Base-by-base conservation (phyloP, 2,329 filamentous ascomycete species). In the Elsinoe necatrix region DNA sequence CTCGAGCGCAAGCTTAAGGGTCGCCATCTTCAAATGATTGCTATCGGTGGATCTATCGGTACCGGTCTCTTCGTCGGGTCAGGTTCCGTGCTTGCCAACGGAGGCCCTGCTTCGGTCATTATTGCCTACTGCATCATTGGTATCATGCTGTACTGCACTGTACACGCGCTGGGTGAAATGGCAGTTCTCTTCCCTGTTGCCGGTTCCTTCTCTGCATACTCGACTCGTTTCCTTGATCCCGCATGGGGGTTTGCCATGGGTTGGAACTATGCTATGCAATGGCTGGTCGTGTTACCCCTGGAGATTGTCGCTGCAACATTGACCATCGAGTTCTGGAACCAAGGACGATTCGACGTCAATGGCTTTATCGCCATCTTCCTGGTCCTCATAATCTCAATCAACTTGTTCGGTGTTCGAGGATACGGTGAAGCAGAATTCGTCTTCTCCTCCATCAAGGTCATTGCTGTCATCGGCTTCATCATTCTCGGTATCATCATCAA, bases 21-120 rank as follows among this genome's bases (percentile, higher is more conserved):
- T 18, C 80, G 90, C 48, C 92, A 97, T 75, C 69, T 96, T 68
- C 91, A 96, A 75, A 96, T 96, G 92, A 96, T 96, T 76, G 92
- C 92, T 12, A 95, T 96, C 63, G 90, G 90, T 64, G 91, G 91
- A 42, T 92, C 87, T 9, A 95, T 95, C 65, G 67, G 67, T 50
- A 65, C 67, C 41, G 67, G 67, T 59, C 62, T 70, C 31, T 70
- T 70, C 62, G 65, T 70, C 48, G 68, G 67, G 31, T 65, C 64
- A 16, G 68, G 68, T 18, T 59, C 55, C 35, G 64, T 67, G 7
- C 61, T 70, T n/a, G 61, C 64, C 9, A 60, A 59, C 39, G 68
- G 66, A 39, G 68, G 68, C 12, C 68, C 68, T n/a, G 67, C 66
- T 2, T 66, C 66, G 2, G 59, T 70, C n/a, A 52, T 69, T 14